Evolutionary conservation across 179 eudicot species (phyloP).

Genomic region (Actinidia arguta): DNA sequence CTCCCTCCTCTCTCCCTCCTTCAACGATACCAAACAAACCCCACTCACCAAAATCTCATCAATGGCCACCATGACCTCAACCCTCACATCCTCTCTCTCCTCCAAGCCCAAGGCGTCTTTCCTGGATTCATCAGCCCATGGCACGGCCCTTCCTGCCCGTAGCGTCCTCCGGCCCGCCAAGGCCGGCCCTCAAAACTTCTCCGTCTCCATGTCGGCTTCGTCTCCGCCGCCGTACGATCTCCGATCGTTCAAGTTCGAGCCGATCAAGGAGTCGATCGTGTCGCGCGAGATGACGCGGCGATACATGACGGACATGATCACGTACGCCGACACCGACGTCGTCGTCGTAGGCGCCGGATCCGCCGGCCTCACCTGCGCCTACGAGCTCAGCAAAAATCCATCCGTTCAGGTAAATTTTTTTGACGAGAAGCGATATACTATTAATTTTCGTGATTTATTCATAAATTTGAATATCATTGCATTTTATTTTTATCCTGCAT

Average conservation of each 20-base stretch:
- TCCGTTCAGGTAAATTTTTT: conserved; percentile 52
- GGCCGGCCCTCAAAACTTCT: conserved; percentile 22
- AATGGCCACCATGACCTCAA: conserved; percentile 50
- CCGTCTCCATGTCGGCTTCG: conserved; percentile 49
- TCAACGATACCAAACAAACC: neutral
- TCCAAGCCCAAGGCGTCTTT: conserved; percentile 27
- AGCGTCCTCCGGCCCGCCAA: conserved; percentile 34
- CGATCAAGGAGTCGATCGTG: conserved; percentile 89
- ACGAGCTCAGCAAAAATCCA: conserved; percentile 88
- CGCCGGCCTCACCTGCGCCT: conserved; percentile 90
- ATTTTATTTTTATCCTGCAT: too few relatives aligned
- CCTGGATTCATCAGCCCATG: conserved; percentile 43
- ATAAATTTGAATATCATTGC: too few relatives aligned
- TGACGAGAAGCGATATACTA: too few relatives aligned
- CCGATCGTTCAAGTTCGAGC: conserved; percentile 56
- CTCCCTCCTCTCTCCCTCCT: neutral
- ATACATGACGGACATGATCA: conserved; percentile 93
- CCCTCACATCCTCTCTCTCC: conserved; percentile 41
- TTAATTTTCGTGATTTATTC: too few relatives aligned
- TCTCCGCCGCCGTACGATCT: conserved; percentile 57
- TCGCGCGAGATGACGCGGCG: conserved; percentile 91
- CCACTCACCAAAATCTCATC: too few relatives aligned
- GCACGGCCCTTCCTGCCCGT: conserved; percentile 28
- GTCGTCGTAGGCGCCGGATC: conserved; percentile 92
- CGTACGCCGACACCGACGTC: conserved; percentile 87